A percentile compares a stretch with the other conserved stretches of the same genome.
Conservation (phyloP, 2,329 filamentous ascomycete species). For the Phyllosticta citrichinensis region DNA sequence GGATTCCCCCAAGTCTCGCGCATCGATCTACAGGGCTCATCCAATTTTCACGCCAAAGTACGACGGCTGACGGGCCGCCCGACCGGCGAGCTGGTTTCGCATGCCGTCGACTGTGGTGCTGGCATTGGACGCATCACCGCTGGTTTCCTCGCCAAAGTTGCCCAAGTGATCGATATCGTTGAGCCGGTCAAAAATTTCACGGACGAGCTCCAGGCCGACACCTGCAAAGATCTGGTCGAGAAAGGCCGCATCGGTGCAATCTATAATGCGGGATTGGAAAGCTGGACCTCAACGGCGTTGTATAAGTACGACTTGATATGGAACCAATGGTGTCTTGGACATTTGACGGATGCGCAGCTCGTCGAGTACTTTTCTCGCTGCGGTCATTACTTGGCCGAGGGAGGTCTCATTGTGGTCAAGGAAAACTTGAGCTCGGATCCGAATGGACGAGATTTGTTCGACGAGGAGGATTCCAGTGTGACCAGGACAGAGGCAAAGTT, state of each 20-base stretch:
- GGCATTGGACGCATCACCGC: slow-evolving; percentile 77
- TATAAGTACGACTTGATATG: slow-evolving; percentile 68
- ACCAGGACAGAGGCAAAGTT: slow-evolving; percentile 70
- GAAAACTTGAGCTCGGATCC: slow-evolving; percentile 60
- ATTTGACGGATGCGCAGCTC: slow-evolving; percentile 67
- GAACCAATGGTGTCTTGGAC: slow-evolving; percentile 84
- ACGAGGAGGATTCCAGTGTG: slow-evolving; percentile 65
- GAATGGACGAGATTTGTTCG: slow-evolving; percentile 56
- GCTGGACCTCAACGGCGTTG: slow-evolving; percentile 44
- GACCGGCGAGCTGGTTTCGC: slow-evolving; percentile 15
- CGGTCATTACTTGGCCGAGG: slow-evolving; percentile 16
- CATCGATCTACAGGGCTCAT: slow-evolving; percentile 61
- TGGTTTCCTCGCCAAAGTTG: slow-evolving; percentile 61
- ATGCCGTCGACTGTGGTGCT: slow-evolving; percentile 51
- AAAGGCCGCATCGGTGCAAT: slow-evolving; percentile 50
- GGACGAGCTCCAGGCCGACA: slow-evolving; percentile 38
- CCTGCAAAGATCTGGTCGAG: slow-evolving; percentile 23
- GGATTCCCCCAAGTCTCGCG: slow-evolving; percentile 58
- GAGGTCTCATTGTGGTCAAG: slow-evolving; percentile 60
- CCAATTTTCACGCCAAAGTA: slow-evolving; percentile 59
- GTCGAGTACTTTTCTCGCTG: slow-evolving; percentile 57
- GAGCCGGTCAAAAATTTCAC: slow-evolving; percentile 83
- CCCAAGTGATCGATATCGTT: slow-evolving; percentile 67
- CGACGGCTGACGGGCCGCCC: slow-evolving; percentile 28
- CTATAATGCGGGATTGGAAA: slow-evolving; percentile 64